Base-by-base conservation (phyloP, 2,329 filamentous ascomycete species). In the Dendryphion nanum region DNA sequence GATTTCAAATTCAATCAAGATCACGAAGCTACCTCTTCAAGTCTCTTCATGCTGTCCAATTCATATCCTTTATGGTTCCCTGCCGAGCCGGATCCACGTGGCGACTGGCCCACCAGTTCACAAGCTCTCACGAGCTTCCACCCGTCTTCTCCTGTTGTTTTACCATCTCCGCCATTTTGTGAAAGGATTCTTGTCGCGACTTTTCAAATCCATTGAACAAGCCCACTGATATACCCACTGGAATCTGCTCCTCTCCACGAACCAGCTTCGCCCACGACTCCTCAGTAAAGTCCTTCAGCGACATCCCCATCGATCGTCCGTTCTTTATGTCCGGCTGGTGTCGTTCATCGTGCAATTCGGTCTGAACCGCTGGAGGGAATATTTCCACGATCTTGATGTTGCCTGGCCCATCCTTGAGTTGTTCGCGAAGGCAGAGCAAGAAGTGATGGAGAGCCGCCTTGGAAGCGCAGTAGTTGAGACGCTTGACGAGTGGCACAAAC, bases 381-480 rank as follows among this genome's bases (percentile, higher is more conserved):
- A 79, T 64, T 53, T 79, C 76, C 24, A 78, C 61, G n/a, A 79
- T 68, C 42, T 75, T 75, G 50, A 78, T 64, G 32, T 73, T 69
- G 4, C 67, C 68, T 0, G 63, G 57, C 2, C 64, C 66, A 4
- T 67, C 66, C 30, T 67, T 66, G 21, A 80, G 47, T 51, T 79
- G 75, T 42, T 74, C 67, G 2, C 76, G 69, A 21, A 79, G 61
- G 5, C 64, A 66, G 4, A 79, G 63, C 16, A 78, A 67, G 57
- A 74, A 76, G 44, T 76, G 72, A 45, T 79, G 75, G 33, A 79
- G 53, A 0, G 76, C 77, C 0, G 76, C 76, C 55, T 79, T 79
- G 24, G 70, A 69, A 2, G 76, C 75, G 43, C 72, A 76, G 57
- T 79, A 79, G 50, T 77, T 76, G 0, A 69, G 64, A 17, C 69